Evolutionary conservation across 1,284 basidiomycete species (phyloP).

Genomic region (Puccinia hordei): DNA sequence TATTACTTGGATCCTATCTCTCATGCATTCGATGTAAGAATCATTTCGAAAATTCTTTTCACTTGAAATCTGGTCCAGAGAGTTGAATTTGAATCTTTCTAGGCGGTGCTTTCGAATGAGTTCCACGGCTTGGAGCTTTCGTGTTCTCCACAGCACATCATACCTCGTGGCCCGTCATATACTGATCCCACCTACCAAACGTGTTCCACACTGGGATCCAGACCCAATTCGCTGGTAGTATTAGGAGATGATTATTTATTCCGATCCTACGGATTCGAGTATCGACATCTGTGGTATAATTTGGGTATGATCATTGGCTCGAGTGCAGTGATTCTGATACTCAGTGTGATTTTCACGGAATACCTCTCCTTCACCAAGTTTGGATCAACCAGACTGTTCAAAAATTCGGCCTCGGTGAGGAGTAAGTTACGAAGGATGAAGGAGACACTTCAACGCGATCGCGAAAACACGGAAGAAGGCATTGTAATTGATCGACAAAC

Average conservation of each 20-base stretch:
- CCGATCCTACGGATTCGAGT: conserved; percentile 34
- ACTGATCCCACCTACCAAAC: conserved; percentile 48
- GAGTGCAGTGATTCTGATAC: conserved; percentile 4
- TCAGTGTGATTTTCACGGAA: conserved; percentile 20
- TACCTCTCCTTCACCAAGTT: conserved; percentile 37
- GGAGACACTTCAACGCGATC: background rate
- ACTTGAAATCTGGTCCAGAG: background rate
- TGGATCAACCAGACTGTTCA: conserved; percentile 39
- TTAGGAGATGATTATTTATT: conserved; percentile 43
- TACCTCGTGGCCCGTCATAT: conserved; percentile 53
- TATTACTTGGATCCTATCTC: conserved; percentile 56
- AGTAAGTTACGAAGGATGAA: conserved; percentile 13
- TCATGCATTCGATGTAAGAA: conserved; percentile 55
- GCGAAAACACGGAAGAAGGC: background rate
- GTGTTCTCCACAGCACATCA: conserved; percentile 54
- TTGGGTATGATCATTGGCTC: conserved; percentile 25
- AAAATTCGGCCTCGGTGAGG: conserved; percentile 15
- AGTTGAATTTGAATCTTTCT: background rate
- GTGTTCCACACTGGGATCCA: conserved; percentile 49
- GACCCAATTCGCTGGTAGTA: conserved; percentile 32
- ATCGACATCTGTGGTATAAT: conserved; percentile 31
- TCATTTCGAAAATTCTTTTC: background rate
- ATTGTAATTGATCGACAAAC: conserved; percentile 7
- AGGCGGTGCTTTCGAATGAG: conserved; percentile 47
- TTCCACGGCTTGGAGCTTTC: conserved; percentile 53